Conservation (phyloP, 2,329 filamentous ascomycete species). For the Clarireedia sp. region DNA sequence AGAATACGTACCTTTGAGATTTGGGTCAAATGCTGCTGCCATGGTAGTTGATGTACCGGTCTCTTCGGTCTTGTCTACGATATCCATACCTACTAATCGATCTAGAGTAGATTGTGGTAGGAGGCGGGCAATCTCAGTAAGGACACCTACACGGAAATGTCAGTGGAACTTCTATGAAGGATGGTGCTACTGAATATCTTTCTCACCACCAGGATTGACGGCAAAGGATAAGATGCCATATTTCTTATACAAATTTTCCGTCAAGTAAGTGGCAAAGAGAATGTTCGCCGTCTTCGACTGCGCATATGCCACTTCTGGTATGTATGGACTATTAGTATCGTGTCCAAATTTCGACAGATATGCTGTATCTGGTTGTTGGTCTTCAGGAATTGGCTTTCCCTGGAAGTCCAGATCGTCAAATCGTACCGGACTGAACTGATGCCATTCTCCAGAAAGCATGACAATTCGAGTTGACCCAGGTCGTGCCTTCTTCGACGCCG, state of each 20-base stretch:
- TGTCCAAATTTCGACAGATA: conserved; percentile 28
- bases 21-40: conserved; percentile 33
- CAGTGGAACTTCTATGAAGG: not conserved
- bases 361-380: conserved; percentile 28
- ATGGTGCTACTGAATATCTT: not conserved
- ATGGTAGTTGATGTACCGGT: conserved; percentile 26
- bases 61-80: conserved; percentile 4
- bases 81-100: not conserved
- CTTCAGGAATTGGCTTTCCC: conserved; percentile 29
- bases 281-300: conserved; percentile 38
- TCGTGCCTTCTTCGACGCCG: not conserved
- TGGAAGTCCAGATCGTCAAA: conserved; percentile 33
- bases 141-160: not conserved
- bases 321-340: conserved; percentile 14
- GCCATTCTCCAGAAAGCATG: conserved; percentile 28
- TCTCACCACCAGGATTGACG: conserved; percentile 13
- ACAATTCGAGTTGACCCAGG: conserved; percentile 15
- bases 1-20: conserved; percentile 14
- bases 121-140: not conserved
- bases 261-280: conserved; percentile 10
- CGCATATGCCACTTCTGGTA: conserved; percentile 33
- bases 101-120: not conserved
- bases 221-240: not conserved
- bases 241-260: not conserved
- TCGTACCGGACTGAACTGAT: conserved; percentile 29